Evolutionary conservation across 2,329 filamentous ascomycete species (phyloP), one percentile per base, ranked within the genome.

Genomic region (Anthostomella pinea): DNA sequence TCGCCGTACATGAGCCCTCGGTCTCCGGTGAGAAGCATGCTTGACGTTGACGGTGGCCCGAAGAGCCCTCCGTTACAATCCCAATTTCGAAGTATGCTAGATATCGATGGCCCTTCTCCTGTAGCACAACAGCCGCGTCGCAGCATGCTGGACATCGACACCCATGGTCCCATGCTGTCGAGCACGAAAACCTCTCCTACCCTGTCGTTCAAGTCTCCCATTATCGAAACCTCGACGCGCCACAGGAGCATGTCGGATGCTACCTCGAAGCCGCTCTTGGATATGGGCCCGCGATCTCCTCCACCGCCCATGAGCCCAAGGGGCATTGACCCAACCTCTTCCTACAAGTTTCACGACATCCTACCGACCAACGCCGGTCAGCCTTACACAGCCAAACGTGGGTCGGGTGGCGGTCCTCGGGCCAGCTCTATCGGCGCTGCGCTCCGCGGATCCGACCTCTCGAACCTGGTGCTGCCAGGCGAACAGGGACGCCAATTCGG

Each of bases 1-100:
- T 76, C 81, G 45, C 72, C 78, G 42, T 72, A 73, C 62, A 60
- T 65, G 18, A 73, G 66, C 36, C 77, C 81, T 29, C 75, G 72
- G 35, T 85, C 84, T 16, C 81, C 83, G 8, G 75, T 85, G 35
- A 74, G 83, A 49, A 86, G 79, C 60, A 79, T 85, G 74, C 68
- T 83, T 13, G 77, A 81, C 55, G 69, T 80, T 52, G 68, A 72
- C 54, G 68, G 74, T 35, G 35, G 52, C 27, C 40, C 57, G 35
- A 61, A 57, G 30, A 54, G 65, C 46, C 64, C 47, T 30, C 23
- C 68, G 19, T 57, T 67, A n/a, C 72, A 69, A 44, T 69, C 70
- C 22, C 73, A 76, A 5, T 69, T 82, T 33, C 73, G 81, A 46
- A 85, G 79, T 62, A 81, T 85, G 77, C 69, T 84, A 39, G 77